phyloP scores from a whole-genome alignment of 139 green algal species.

The Chlamydomonas applanata region DNA sequence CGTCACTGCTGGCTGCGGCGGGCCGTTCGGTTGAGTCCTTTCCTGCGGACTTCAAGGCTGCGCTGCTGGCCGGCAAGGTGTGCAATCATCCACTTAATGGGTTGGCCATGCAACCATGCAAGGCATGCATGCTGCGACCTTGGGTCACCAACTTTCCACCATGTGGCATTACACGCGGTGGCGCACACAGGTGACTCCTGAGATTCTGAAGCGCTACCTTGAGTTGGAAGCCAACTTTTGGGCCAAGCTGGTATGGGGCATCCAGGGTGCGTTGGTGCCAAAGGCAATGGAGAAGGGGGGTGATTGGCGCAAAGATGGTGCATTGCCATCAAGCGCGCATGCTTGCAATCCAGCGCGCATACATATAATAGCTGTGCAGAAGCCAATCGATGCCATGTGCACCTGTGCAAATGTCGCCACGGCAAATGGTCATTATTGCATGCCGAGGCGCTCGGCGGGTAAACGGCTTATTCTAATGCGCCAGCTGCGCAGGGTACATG shows the following conservation, averaged over 20 bases:
- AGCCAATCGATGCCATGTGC: no score
- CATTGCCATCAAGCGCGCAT: no score
- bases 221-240: slow-evolving; percentile 65
- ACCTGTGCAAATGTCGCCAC: no score
- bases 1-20: slow-evolving; percentile 44
- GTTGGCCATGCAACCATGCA: not conserved
- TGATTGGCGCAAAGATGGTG: no score
- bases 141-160: not conserved
- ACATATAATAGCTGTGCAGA: no score
- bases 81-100: no score
- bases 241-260: slow-evolving; percentile 50
- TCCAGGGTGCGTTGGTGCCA: slow-evolving; percentile 50
- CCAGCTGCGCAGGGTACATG: not conserved
- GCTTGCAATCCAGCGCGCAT: no score
- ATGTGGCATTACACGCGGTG: not conserved
- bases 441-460: slow-evolving; percentile 18
- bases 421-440: not conserved
- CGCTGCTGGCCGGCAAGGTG: slow-evolving; percentile 60
- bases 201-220: slow-evolving; percentile 77
- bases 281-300: no score
- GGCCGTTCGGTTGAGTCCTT: slow-evolving; percentile 48
- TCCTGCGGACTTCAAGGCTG: slow-evolving; percentile 66
- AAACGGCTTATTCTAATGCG: not conserved
- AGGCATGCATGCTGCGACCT: not conserved
- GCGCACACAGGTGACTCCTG: slow-evolving; percentile 36